phyloP scores from a whole-genome alignment of 345 rosid species.

The Combretum micranthum region DNA sequence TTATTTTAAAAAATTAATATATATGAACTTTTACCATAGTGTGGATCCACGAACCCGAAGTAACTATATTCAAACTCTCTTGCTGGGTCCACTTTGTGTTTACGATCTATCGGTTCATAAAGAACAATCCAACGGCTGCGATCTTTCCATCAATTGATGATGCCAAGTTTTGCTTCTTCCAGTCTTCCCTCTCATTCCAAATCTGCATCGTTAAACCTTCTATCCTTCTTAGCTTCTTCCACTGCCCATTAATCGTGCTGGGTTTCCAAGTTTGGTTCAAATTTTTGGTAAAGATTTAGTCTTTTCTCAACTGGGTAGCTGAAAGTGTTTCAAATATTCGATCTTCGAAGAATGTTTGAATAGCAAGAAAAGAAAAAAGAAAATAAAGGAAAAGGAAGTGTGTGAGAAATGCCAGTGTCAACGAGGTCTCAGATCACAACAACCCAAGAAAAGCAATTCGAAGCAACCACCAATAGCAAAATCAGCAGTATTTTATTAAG shows the following conservation, averaged over 20 bases:
- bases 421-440: slow-evolving; percentile 57
- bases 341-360: slow-evolving; percentile 40
- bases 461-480: slow-evolving; percentile 24
- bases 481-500: slow-evolving; percentile 30
- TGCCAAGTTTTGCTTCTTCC: slow-evolving; percentile 5
- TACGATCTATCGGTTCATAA: slow-evolving; percentile 27
- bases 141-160: background rate
- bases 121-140: slow-evolving; percentile 21
- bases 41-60: slow-evolving; percentile 21
- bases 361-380: slow-evolving; percentile 25
- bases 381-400: background rate
- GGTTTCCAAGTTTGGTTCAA: background rate
- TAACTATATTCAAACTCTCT: slow-evolving; percentile 22
- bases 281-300: slow-evolving; percentile 13
- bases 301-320: slow-evolving; percentile 16
- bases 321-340: background rate
- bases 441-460: slow-evolving; percentile 11
- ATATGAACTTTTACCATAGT: slow-evolving; percentile 4
- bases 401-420: slow-evolving; percentile 58
- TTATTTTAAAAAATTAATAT: too few species aligned
- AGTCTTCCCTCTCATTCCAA: slow-evolving; percentile 16
- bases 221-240: slow-evolving; percentile 8
- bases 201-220: background rate
- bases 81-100: slow-evolving; percentile 28
- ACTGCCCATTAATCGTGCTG: background rate